phyloP scores from a whole-genome alignment of 352 stramenopile genomes.

The Pythium aphanidermatum region DNA sequence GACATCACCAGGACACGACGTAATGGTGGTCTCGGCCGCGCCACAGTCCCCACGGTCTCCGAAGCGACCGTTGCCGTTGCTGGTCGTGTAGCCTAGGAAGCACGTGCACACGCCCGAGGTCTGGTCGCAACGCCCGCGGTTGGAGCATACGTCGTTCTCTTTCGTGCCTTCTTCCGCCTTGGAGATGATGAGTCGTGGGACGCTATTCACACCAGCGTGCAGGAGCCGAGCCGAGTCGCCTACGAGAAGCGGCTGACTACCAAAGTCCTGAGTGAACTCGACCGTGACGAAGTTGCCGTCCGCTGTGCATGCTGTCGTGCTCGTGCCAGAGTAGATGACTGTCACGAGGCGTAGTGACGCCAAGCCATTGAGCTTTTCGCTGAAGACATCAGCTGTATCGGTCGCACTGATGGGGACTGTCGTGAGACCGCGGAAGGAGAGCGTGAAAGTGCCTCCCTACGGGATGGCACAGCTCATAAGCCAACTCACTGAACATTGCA shows the following conservation, averaged over 20 bases:
- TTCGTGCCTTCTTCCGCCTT: constrained; percentile 81
- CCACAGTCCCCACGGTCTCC: constrained; percentile 73
- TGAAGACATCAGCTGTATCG: constrained; percentile 55
- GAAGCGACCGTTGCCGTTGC: constrained; percentile 35
- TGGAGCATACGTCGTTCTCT: constrained; percentile 83
- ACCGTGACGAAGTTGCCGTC: constrained; percentile 66
- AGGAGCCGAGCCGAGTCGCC: constrained; percentile 50
- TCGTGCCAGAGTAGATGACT: constrained; percentile 49
- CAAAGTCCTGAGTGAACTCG: constrained; percentile 80
- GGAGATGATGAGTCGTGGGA: constrained; percentile 36
- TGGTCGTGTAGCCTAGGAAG: constrained; percentile 77
- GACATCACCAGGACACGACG: constrained; percentile 32
- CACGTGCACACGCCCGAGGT: constrained; percentile 82
- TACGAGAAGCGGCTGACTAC: constrained; percentile 70
- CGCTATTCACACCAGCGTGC: constrained; percentile 46
- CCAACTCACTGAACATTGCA: no score
- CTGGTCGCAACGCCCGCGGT: constrained; percentile 63
- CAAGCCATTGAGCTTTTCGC: constrained; percentile 61
- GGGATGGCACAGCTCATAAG: no score
- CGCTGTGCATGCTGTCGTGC: constrained; percentile 51
- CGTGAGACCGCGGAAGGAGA: constrained; percentile 56
- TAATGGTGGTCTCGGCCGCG: constrained; percentile 28
- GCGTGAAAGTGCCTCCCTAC: constrained; percentile 61
- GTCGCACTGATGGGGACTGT: constrained; percentile 56
- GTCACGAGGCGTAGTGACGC: constrained; percentile 49